phyloP scores from a whole-genome alignment of 2,329 filamentous ascomycete species.

The Tympanopsis confertula region DNA sequence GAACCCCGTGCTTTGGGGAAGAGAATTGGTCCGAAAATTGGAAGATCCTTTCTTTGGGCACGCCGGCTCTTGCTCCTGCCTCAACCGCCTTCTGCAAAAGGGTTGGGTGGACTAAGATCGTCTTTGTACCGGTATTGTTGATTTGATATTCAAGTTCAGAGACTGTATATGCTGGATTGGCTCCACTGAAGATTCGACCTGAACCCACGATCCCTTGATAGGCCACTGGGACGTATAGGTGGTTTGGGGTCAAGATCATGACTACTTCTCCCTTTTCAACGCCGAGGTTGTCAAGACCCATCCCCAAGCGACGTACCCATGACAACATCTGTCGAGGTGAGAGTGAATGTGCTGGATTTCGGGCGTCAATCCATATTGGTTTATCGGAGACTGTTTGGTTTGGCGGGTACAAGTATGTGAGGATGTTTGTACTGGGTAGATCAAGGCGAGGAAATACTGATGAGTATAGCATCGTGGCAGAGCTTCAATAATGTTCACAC shows the following conservation, averaged over 20 bases:
- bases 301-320: slow-evolving; percentile 38
- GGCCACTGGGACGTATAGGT: slow-evolving; percentile 40
- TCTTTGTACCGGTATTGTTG: slow-evolving; percentile 33
- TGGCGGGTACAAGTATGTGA: slow-evolving; percentile 21
- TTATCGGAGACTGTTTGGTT: slow-evolving; percentile 21
- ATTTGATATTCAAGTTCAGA: slow-evolving; percentile 38
- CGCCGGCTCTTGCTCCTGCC: slow-evolving; percentile 24
- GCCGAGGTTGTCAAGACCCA: slow-evolving; percentile 31
- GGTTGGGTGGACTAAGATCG: slow-evolving; percentile 34
- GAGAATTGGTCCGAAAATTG: slow-evolving; percentile 31
- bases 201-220: slow-evolving; percentile 40
- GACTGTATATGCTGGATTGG: slow-evolving; percentile 37
- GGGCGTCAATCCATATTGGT: slow-evolving; percentile 41
- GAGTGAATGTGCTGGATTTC: slow-evolving; percentile 26
- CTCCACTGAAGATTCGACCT: slow-evolving; percentile 39
- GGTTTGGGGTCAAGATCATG: slow-evolving; percentile 40
- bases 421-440: slow-evolving; percentile 31
- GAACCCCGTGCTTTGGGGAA: slow-evolving; percentile 15
- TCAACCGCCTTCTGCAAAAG: slow-evolving; percentile 28
- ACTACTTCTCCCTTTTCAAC: slow-evolving; percentile 35
- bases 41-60: slow-evolving; percentile 29
- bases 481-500: slow-evolving; percentile 3
- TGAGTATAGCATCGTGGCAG: slow-evolving; percentile 23
- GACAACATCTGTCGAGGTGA: slow-evolving; percentile 32
- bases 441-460: slow-evolving; percentile 28